phyloP scores from a whole-genome alignment of 768 basidiomycete species.

The Trametes maxima region DNA sequence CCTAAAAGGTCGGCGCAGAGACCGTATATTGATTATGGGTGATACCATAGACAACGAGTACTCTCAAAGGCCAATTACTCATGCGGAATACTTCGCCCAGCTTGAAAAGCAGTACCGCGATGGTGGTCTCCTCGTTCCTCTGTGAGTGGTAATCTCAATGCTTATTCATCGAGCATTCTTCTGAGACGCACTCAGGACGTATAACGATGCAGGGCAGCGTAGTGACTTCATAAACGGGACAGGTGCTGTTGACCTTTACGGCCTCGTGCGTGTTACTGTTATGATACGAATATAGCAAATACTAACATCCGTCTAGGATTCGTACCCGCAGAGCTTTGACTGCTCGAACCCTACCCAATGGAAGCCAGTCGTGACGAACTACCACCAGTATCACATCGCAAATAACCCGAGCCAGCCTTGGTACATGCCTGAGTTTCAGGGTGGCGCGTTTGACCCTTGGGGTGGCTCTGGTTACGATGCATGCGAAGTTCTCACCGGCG shows the following conservation, averaged over 20 bases:
- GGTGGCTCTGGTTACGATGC: constrained; percentile 73
- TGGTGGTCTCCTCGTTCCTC: constrained; percentile 46
- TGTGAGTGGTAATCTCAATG: background rate
- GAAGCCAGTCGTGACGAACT: constrained; percentile 64
- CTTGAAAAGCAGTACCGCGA: constrained; percentile 26
- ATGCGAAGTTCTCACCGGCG: constrained; percentile 68
- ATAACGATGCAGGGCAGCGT: constrained; percentile 32
- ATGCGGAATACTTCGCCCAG: constrained; percentile 29
- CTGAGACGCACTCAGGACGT: constrained; percentile 22
- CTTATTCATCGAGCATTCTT: background rate
- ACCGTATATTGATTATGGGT: too few species aligned
- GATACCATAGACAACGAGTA: constrained; percentile 74
- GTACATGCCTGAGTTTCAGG: constrained; percentile 62
- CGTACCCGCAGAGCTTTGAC: constrained; percentile 80
- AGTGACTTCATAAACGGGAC: constrained; percentile 35
- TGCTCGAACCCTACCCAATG: constrained; percentile 73
- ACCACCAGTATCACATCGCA: constrained; percentile 62
- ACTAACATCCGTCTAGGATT: constrained; percentile 49
- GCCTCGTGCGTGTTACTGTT: constrained; percentile 17
- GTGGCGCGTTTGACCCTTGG: constrained; percentile 82
- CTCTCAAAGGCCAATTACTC: constrained; percentile 47
- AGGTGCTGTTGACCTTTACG: constrained; percentile 35
- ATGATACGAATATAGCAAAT: background rate
- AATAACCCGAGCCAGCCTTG: constrained; percentile 55
- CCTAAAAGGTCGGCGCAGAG: constrained; percentile 17